phyloP scores from a whole-genome alignment of 768 basidiomycete species.

The Trametes cingulata region DNA sequence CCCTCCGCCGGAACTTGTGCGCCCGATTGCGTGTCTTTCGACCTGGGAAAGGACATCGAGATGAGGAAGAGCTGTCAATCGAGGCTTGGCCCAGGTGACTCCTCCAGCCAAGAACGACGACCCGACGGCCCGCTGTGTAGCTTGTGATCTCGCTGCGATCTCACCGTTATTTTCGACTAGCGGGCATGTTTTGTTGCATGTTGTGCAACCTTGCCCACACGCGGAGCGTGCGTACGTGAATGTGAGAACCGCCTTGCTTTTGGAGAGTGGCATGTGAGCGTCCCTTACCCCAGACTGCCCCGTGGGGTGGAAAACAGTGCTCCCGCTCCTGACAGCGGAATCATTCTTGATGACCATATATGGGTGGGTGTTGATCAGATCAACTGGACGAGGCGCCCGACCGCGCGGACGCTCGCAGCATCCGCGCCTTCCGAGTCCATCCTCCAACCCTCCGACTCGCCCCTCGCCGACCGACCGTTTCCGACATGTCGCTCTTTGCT shows the following conservation, averaged over 20 bases:
- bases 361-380: constrained; percentile 4
- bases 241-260: background rate
- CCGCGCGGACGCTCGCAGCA: background rate
- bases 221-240: background rate
- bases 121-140: constrained; percentile 7
- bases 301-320: constrained; percentile 12
- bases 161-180: constrained; percentile 2
- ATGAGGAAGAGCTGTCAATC: background rate
- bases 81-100: constrained; percentile 1
- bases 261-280: background rate
- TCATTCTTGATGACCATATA: constrained; percentile 16
- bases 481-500: background rate
- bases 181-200: background rate
- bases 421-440: background rate
- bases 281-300: constrained; percentile 9
- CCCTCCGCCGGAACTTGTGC: background rate
- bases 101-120: background rate
- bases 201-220: background rate
- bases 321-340: constrained; percentile 1
- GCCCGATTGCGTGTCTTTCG: background rate
- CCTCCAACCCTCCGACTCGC: background rate
- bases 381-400: background rate
- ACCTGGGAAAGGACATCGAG: background rate
- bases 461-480: background rate
- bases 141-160: constrained; percentile 10